These are phyloP conservation scores for Pseudogymnoascus sp. DNA, from an alignment of 2,329 filamentous ascomycete genomes.

Conservation along the genomic window DNA sequence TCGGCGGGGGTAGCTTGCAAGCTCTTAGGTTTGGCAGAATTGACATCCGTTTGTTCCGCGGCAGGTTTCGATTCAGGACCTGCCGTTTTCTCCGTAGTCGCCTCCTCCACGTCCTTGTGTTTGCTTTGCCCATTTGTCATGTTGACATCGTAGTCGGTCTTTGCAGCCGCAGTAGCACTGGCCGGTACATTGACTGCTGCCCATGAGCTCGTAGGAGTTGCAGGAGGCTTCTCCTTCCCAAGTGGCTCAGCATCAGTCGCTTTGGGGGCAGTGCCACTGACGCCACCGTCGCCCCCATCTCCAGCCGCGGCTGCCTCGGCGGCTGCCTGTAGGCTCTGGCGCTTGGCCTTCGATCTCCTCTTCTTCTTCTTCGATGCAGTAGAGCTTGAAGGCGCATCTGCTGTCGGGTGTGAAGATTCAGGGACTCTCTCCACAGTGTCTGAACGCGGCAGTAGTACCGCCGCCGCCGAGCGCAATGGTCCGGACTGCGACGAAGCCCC, in stretches of 20 bases:
- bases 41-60: background rate
- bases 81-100: background rate
- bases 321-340: conserved; percentile 8
- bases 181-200: background rate
- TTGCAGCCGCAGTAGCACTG: background rate
- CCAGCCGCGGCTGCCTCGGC: conserved; percentile 10
- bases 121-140: background rate
- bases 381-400: background rate
- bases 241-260: background rate
- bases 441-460: background rate
- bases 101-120: background rate
- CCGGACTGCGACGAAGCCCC: background rate
- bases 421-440: background rate
- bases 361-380: conserved; percentile 7
- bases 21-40: background rate
- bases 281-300: background rate
- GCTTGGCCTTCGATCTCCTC: background rate
- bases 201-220: background rate
- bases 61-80: background rate
- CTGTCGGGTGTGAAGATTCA: background rate
- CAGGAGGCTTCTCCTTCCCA: background rate
- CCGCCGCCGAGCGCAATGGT: background rate
- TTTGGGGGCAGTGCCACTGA: background rate
- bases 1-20: background rate
- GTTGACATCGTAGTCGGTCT: background rate